Evolutionary conservation across 805 yeast species (phyloP).

Genomic region (Wickerhamiella dianesei): DNA sequence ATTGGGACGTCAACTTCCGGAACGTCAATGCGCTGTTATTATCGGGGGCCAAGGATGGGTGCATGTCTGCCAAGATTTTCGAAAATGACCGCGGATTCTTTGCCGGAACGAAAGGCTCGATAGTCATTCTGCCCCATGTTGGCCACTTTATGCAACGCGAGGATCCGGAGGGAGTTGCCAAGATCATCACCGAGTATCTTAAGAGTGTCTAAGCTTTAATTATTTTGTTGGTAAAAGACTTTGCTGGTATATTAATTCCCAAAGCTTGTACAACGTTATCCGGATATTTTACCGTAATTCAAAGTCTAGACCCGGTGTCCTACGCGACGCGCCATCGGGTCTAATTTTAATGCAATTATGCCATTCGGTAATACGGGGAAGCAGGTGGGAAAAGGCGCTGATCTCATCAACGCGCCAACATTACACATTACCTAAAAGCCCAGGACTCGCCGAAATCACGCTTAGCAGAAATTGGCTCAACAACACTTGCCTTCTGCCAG

Average conservation of each 20-base stretch:
- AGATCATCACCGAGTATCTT: constrained; percentile 6
- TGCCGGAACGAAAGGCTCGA: constrained; percentile 6
- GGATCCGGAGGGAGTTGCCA: constrained; percentile 16
- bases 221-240: no score
- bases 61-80: constrained; percentile 15
- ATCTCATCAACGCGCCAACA: no score
- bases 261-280: no score
- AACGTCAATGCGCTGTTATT: constrained; percentile 13
- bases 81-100: constrained; percentile 7
- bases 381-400: no score
- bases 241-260: no score
- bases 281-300: no score
- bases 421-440: no score
- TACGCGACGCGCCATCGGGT: no score
- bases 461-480: neutral
- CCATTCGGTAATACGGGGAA: no score
- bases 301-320: neutral
- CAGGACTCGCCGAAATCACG: neutral
- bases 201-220: neutral
- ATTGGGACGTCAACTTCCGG: constrained; percentile 10
- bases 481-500: neutral
- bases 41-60: constrained; percentile 19
- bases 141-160: constrained; percentile 23
- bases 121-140: constrained; percentile 13
- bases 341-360: no score